A percentile compares a stretch with the other conserved stretches of the same genome.
Evolutionary conservation across 441 rosid species (phyloP).

Genomic region (Populus hybrid): DNA sequence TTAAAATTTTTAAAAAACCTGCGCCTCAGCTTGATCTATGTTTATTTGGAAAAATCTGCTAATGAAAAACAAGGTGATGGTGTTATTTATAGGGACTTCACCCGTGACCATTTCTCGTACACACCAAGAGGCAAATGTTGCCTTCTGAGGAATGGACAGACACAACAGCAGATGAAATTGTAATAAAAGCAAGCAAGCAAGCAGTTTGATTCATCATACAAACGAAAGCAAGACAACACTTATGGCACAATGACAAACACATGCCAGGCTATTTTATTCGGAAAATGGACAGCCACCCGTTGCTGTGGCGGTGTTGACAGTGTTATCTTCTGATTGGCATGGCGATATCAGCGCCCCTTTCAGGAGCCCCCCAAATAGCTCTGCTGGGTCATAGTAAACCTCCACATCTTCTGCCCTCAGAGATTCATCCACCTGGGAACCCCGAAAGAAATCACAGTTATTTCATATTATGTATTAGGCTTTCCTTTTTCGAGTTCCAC

Average conservation of each 20-base stretch:
- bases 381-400: constrained; percentile 15
- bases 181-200: not conserved
- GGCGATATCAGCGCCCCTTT: constrained; percentile 40
- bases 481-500: not conserved
- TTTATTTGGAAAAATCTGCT: too few relatives aligned
- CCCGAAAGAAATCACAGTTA: not conserved
- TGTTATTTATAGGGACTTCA: too few relatives aligned
- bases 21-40: too few relatives aligned
- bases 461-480: not conserved
- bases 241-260: too few relatives aligned
- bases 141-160: not conserved
- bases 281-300: constrained; percentile 27
- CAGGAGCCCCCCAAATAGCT: constrained; percentile 61
- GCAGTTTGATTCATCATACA: not conserved
- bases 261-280: not conserved
- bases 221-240: too few relatives aligned
- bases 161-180: not conserved
- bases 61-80: too few relatives aligned
- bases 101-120: too few relatives aligned
- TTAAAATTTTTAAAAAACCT: too few relatives aligned
- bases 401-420: constrained; percentile 2
- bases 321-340: not conserved
- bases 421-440: not conserved
- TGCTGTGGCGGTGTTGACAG: not conserved
- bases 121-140: too few relatives aligned